A percentile compares a stretch with the other conserved stretches of the same genome.
phyloP scores from a whole-genome alignment of 306 rosid genomes.

The Prinsepia uniflora region DNA sequence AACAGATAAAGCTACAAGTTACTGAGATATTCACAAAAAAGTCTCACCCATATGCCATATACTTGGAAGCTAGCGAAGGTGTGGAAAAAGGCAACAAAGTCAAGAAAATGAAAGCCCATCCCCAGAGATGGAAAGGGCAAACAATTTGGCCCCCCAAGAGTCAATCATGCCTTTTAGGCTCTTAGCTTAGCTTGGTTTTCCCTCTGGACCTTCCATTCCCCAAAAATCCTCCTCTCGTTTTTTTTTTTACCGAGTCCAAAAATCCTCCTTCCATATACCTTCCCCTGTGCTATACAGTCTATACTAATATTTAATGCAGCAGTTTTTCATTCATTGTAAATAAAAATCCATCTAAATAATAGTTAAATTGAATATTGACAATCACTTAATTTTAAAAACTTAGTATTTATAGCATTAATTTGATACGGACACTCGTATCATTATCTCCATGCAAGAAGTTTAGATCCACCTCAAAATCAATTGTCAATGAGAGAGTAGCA shows the following conservation, averaged over 20 bases:
- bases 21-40: conserved; percentile 36
- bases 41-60: neutral
- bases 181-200: neutral
- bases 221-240: too few relatives aligned
- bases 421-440: neutral
- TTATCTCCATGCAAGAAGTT: too few relatives aligned
- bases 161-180: neutral
- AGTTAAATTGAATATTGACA: too few relatives aligned
- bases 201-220: neutral
- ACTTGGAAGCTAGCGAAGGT: conserved; percentile 14
- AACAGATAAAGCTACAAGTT: too few relatives aligned
- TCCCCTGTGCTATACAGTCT: neutral
- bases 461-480: too few relatives aligned
- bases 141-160: neutral
- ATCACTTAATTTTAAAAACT: too few relatives aligned
- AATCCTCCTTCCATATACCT: neutral
- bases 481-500: too few relatives aligned
- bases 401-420: neutral
- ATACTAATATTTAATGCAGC: too few relatives aligned
- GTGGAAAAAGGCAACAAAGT: conserved; percentile 44
- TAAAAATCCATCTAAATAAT: too few relatives aligned
- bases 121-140: conserved; percentile 14
- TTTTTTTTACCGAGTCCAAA: neutral
- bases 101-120: conserved; percentile 51
- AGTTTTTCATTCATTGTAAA: too few relatives aligned